Evolutionary conservation across 176 grass and related monocot species (phyloP).

Genomic region (Phragmites australis): DNA sequence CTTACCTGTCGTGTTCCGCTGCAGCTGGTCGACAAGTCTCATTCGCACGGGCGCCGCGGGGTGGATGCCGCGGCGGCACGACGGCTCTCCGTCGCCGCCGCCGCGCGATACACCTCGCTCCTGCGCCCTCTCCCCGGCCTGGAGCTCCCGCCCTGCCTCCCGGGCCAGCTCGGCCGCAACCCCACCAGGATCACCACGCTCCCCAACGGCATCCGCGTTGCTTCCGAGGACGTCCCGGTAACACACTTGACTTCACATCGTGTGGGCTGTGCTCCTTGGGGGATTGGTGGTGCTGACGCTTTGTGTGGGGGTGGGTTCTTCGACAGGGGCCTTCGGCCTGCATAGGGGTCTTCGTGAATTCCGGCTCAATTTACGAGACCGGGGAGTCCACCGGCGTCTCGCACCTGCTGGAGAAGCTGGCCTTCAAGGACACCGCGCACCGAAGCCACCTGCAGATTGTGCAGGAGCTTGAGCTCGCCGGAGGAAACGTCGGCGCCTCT

Average conservation of each 20-base stretch:
- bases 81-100: slow-evolving; percentile 39
- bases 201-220: slow-evolving; percentile 73
- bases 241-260: not conserved
- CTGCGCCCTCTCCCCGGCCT: slow-evolving; percentile 49
- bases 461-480: slow-evolving; percentile 59
- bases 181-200: slow-evolving; percentile 78
- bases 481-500: slow-evolving; percentile 56
- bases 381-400: slow-evolving; percentile 48
- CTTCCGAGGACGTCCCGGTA: slow-evolving; percentile 76
- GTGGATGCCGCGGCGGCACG: slow-evolving; percentile 20
- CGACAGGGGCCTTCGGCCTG: slow-evolving; percentile 73
- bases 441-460: slow-evolving; percentile 59
- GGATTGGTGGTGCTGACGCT: slow-evolving; percentile 6
- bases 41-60: slow-evolving; percentile 5
- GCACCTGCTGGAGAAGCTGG: slow-evolving; percentile 70
- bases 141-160: slow-evolving; percentile 50
- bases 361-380: slow-evolving; percentile 79
- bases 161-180: slow-evolving; percentile 43
- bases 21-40: slow-evolving; percentile 40
- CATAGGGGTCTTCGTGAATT: slow-evolving; percentile 71
- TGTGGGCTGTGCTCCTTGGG: not conserved
- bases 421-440: slow-evolving; percentile 85
- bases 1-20: not conserved
- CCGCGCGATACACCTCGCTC: slow-evolving; percentile 49
- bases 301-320: not conserved